Evolutionary conservation across 1,139 yeast genomes (phyloP), one percentile per base, ranked within the genome.

Genomic region (Diutina mesorugosa): DNA sequence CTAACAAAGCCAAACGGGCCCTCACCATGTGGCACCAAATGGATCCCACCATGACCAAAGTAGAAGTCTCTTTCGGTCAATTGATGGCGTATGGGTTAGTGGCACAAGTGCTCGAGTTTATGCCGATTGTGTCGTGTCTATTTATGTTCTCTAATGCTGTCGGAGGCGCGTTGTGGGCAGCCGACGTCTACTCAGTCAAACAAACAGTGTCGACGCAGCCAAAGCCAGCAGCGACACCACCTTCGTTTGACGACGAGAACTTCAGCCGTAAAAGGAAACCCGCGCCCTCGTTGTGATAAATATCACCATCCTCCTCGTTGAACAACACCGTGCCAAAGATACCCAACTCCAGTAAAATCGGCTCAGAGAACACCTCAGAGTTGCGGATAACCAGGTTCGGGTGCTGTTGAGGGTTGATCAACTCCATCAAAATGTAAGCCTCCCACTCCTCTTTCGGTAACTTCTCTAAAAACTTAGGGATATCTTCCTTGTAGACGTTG

Each of bases 151-250:
- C 53, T 30, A 50, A 50, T 32, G 35, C 26, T 6, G 29, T 50
- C 10, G 53, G 29, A 7, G 53, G 53, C 6, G 45, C 29, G 16
- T 18, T 32, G 28, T 50, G 53, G 53, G 53, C 26, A 4, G 28
- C 32, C 14, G 12, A 32, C 12, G 18, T 12, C 21, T 47, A 47
- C 35, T 16, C 51, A 10, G 32, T 38, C 56, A 81, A 69, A 61
- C 79, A 78, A 30, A 80, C 67, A 64, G 91, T 87, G 69, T 93
- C 99, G 56, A 93, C 90, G 69, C 97, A 90, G 10, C 98, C 99
- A 71, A 88, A 93, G 0, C 99, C 99, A 14, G 99, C 98, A 38
- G 98, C 98, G 45, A 93, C 97, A 47, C 99, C 99, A 55, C 99
- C 99, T 73, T 93, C 99, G 69, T 93, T 84, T 57, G 96, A 87